Percentiles rank a stretch among this genome's conserved stretches.
Conservation (phyloP, 2,329 filamentous ascomycete species). For the Alternaria tenuissima region DNA sequence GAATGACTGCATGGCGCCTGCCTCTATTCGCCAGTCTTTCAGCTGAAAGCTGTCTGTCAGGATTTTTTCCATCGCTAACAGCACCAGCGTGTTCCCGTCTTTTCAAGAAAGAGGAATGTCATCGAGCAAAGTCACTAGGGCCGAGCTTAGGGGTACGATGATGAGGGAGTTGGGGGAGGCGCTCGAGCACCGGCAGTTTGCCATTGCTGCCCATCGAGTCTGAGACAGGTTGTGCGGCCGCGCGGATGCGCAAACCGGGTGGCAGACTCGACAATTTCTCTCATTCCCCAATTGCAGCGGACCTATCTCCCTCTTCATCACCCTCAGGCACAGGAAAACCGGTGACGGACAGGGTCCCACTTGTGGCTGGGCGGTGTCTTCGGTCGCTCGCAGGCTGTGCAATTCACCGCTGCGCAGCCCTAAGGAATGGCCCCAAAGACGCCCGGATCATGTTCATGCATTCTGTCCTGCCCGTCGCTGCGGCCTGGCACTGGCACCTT, state of each 20-base stretch:
- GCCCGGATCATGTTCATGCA: conserved; percentile 35
- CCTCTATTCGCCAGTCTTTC: conserved; percentile 16
- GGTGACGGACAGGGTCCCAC: conserved; percentile 32
- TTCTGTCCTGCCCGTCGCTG: conserved; percentile 30
- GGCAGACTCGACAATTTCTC: conserved; percentile 14
- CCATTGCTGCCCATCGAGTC: conserved; percentile 38
- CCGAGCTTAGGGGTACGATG: background rate
- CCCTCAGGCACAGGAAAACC: conserved; percentile 37
- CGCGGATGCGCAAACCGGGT: conserved; percentile 14
- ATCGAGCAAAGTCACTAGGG: background rate
- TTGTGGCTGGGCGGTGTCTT: conserved; percentile 29
- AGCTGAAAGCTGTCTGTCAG: conserved; percentile 13
- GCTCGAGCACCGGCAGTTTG: conserved; percentile 25
- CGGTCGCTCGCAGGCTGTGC: conserved; percentile 43
- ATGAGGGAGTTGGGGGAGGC: conserved; percentile 7
- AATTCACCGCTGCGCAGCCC: conserved; percentile 38
- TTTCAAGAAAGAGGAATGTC: conserved; percentile 3
- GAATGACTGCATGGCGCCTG: conserved; percentile 36
- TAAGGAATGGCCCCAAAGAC: conserved; percentile 31
- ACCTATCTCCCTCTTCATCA: conserved; percentile 13
- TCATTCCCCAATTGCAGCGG: conserved; percentile 19
- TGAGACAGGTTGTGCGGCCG: conserved; percentile 29
- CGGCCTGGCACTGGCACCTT: conserved; percentile 33
- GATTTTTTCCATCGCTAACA: conserved; percentile 3
- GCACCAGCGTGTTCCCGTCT: conserved; percentile 3